Evolutionary conservation across 257 asterid genomes (phyloP).

Genomic region (Eucommia ulmoides): DNA sequence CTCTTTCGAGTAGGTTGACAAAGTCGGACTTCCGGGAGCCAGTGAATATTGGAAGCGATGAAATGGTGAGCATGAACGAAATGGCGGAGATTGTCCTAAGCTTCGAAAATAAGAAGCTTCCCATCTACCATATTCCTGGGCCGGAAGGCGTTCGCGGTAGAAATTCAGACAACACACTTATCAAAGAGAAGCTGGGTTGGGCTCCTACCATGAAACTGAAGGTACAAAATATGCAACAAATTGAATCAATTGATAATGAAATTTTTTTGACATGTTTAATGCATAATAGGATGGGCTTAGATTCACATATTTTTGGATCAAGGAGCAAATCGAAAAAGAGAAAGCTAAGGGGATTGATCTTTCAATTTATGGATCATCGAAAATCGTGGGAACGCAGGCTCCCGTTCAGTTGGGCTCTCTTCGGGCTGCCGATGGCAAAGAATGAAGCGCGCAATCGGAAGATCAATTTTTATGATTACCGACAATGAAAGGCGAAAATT

Average conservation of each 20-base stretch:
- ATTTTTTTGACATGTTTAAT: no score
- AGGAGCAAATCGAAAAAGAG: conserved; percentile 88
- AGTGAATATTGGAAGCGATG: conserved; percentile 86
- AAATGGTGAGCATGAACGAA: conserved; percentile 95
- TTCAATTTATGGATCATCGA: conserved; percentile 53
- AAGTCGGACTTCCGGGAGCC: conserved; percentile 89
- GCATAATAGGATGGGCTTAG: conserved; percentile 97
- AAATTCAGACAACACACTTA: conserved; percentile 72
- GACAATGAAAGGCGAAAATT: no score
- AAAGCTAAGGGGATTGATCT: conserved; percentile 38
- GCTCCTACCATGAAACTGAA: conserved; percentile 80
- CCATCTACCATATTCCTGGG: conserved; percentile 78
- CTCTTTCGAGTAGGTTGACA: conserved; percentile 37
- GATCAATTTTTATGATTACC: no score
- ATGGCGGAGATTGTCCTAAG: conserved; percentile 85
- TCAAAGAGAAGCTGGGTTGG: conserved; percentile 85
- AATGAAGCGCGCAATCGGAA: no score
- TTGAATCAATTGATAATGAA: no score
- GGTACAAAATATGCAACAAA: no score
- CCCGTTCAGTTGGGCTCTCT: conserved; percentile 75
- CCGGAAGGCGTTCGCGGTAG: conserved; percentile 89
- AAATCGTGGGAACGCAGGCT: conserved; percentile 78
- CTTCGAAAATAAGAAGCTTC: conserved; percentile 64
- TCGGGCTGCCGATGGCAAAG: conserved; percentile 81
- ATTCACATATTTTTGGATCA: conserved; percentile 87